Conservation (phyloP, 208 protist genomes). For the Leishmania tropica region DNA sequence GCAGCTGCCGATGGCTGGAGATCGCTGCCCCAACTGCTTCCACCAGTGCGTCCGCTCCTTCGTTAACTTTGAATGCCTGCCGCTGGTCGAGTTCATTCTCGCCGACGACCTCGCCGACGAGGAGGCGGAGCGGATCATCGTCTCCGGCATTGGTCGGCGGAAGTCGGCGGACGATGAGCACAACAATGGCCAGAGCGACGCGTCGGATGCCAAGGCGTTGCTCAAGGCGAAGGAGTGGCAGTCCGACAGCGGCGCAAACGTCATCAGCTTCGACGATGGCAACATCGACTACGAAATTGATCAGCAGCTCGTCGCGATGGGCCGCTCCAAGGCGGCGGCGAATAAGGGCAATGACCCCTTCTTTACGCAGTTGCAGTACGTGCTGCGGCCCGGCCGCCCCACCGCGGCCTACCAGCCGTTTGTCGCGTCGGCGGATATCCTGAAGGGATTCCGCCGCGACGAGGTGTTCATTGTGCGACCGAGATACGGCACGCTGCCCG, state of each 20-base stretch:
- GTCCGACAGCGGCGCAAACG: conserved; percentile 69
- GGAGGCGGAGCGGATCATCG: conserved; percentile 86
- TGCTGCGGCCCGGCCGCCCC: conserved; percentile 65
- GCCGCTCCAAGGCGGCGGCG: conserved; percentile 56
- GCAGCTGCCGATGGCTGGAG: conserved; percentile 80
- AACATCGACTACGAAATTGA: conserved; percentile 91
- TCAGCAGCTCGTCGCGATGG: conserved; percentile 81
- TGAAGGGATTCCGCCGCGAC: conserved; percentile 82
- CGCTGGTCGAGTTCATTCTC: conserved; percentile 94
- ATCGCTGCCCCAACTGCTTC: conserved; percentile 90
- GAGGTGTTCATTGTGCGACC: conserved; percentile 89
- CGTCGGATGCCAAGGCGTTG: background rate
- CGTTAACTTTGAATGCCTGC: conserved; percentile 90
- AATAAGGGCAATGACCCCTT: conserved; percentile 87
- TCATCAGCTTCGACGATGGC: conserved; percentile 89
- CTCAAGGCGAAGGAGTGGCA: conserved; percentile 54
- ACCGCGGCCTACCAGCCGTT: conserved; percentile 86
- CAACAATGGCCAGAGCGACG: background rate
- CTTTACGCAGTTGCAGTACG: conserved; percentile 86
- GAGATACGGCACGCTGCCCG: conserved; percentile 58
- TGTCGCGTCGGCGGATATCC: conserved; percentile 74
- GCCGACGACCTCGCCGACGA: conserved; percentile 87
- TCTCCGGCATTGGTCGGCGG: conserved; percentile 57
- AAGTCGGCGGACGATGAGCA: conserved; percentile 29
- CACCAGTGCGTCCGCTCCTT: conserved; percentile 95